Evolutionary conservation across 179 eudicot species (phyloP).

Genomic region (Beta lomatogona): DNA sequence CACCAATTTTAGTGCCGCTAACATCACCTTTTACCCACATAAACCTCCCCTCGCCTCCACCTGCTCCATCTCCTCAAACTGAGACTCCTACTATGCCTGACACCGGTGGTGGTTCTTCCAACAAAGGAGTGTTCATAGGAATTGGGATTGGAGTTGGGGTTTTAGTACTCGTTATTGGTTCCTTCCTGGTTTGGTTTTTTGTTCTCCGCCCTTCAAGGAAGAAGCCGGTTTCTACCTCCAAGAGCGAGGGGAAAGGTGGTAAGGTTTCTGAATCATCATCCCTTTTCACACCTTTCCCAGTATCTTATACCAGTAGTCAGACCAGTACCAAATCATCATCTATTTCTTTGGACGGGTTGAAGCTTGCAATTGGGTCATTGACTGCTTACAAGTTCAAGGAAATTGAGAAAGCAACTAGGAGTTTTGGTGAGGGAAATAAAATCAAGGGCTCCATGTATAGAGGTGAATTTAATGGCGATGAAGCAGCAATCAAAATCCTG

Average conservation of each 20-base stretch:
- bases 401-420: conserved; percentile 52
- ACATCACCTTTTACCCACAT: conserved; percentile 41
- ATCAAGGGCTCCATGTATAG: conserved; percentile 63
- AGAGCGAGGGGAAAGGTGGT: conserved; percentile 11
- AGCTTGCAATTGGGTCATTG: conserved; percentile 53
- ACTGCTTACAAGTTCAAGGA: conserved; percentile 56
- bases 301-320: conserved; percentile 24
- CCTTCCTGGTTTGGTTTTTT: conserved; percentile 38
- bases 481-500: conserved; percentile 62
- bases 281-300: conserved; percentile 26
- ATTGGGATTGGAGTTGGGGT: conserved; percentile 53
- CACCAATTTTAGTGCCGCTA: conserved; percentile 61
- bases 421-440: conserved; percentile 47
- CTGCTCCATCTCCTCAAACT: conserved; percentile 35
- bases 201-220: conserved; percentile 24
- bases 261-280: conserved; percentile 17
- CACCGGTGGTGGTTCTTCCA: conserved; percentile 34
- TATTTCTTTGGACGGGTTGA: conserved; percentile 43
- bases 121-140: conserved; percentile 52
- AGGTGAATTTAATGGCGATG: conserved; percentile 62
- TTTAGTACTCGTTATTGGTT: conserved; percentile 17
- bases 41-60: conserved; percentile 28
- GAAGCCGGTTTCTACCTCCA: conserved; percentile 15
- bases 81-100: conserved; percentile 12
- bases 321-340: conserved; percentile 39